These are phyloP conservation scores for Crithidia fasciculata DNA, from an alignment of 208 protist genomes.

Conservation along the genomic window DNA sequence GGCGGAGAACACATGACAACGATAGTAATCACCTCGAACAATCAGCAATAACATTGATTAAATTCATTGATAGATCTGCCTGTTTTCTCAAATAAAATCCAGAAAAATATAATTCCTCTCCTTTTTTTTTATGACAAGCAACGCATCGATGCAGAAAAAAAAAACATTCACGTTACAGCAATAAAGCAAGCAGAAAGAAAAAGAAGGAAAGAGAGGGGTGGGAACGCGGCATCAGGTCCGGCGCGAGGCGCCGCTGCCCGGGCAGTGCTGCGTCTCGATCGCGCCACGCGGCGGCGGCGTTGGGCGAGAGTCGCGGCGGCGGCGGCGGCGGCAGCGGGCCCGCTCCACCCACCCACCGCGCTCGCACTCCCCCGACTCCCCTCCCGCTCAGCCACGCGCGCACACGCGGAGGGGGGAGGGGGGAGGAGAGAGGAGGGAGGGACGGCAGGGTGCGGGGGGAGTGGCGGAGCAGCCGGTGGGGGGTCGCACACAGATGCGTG, in stretches of 20 bases:
- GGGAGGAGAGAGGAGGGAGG: background rate
- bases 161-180: too few species aligned
- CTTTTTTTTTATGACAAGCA: too few species aligned
- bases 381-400: background rate
- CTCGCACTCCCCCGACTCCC: background rate
- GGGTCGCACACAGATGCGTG: conserved; percentile 11
- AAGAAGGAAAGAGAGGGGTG: too few species aligned
- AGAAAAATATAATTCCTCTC: too few species aligned
- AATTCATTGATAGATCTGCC: too few species aligned
- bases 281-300: background rate
- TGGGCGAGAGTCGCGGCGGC: conserved; percentile 17
- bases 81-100: too few species aligned
- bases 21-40: too few species aligned
- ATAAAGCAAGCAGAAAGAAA: too few species aligned
- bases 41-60: too few species aligned
- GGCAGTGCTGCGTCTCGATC: conserved; percentile 21
- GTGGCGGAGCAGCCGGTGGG: conserved; percentile 3
- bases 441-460: background rate
- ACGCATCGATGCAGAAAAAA: too few species aligned
- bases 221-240: conserved; percentile 4
- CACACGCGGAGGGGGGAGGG: background rate
- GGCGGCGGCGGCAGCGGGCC: conserved; percentile 13
- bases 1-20: too few species aligned
- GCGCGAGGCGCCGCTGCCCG: background rate
- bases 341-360: background rate